These are phyloP conservation scores for Jatropha multifida DNA, from an alignment of 441 rosid species.

Conservation along the genomic window DNA sequence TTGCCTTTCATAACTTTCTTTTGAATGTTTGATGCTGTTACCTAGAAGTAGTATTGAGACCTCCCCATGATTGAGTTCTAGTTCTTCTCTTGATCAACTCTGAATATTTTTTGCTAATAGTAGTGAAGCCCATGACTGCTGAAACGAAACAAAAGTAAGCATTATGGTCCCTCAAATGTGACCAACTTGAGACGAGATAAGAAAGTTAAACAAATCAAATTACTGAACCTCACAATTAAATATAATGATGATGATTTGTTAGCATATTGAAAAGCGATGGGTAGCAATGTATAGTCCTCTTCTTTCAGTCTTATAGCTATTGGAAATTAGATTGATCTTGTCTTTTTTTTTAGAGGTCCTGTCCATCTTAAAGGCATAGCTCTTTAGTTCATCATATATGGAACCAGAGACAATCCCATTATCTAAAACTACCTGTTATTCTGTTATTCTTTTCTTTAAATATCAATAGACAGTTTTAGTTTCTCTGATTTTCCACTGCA, in stretches of 20 bases:
- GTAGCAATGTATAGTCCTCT: not conserved
- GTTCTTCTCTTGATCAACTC: not conserved
- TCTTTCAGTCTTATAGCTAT: not conserved
- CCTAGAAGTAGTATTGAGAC: not conserved
- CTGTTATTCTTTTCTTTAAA: not conserved
- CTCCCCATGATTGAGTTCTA: not conserved
- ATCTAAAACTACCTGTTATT: not conserved
- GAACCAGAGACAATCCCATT: not conserved
- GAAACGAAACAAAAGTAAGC: not conserved
- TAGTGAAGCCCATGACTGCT: not conserved
- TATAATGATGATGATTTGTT: not conserved
- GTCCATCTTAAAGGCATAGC: not conserved
- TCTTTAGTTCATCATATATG: not conserved
- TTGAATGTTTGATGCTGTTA: constrained; percentile 1
- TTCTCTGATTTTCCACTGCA: not conserved
- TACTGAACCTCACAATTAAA: not conserved
- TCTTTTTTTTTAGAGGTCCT: not conserved
- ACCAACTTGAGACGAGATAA: not conserved
- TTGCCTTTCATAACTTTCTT: not conserved
- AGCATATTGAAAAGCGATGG: not conserved
- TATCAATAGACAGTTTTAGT: not conserved
- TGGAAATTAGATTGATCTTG: not conserved
- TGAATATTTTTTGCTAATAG: not conserved
- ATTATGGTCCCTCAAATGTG: not conserved
- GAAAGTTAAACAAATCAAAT: not conserved